These are phyloP conservation scores for Pythium guiyangense DNA, from an alignment of 352 stramenopile genomes.

Conservation along the genomic window DNA sequence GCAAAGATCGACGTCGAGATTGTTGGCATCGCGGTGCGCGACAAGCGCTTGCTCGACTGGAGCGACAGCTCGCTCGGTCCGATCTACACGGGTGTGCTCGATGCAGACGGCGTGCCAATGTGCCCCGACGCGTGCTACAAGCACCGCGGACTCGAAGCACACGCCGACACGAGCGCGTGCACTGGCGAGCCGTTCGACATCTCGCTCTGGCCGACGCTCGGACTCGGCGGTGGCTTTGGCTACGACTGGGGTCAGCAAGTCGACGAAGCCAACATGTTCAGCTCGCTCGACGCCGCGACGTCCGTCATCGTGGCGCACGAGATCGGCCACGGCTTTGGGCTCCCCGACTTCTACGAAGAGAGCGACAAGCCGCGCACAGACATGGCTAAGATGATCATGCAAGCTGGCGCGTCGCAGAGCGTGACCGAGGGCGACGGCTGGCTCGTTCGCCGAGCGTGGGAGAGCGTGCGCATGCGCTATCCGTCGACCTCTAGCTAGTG, in stretches of 20 bases:
- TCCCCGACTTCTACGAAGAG: too few relatives aligned
- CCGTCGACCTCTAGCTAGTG: slow-evolving; percentile 12
- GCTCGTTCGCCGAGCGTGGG: slow-evolving; percentile 17
- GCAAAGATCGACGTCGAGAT: slow-evolving; percentile 33
- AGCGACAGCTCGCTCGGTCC: slow-evolving; percentile 30
- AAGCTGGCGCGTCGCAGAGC: slow-evolving; percentile 16
- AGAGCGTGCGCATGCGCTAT: slow-evolving; percentile 15
- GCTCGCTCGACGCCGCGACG: slow-evolving; percentile 20
- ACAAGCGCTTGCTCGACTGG: slow-evolving; percentile 36
- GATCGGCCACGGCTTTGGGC: slow-evolving; percentile 25
- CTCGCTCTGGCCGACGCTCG: slow-evolving; percentile 38
- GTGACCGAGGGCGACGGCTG: slow-evolving; percentile 20
- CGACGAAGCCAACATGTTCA: slow-evolving; percentile 27
- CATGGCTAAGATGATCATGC: slow-evolving; percentile 21
- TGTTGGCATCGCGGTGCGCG: slow-evolving; percentile 31
- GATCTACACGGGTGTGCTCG: slow-evolving; percentile 25
- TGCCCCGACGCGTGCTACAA: slow-evolving; percentile 34
- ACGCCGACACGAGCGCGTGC: slow-evolving; percentile 28
- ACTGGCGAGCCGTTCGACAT: slow-evolving; percentile 37
- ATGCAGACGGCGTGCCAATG: slow-evolving; percentile 20
- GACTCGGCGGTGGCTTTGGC: slow-evolving; percentile 22
- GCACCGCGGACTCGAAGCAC: slow-evolving; percentile 26
- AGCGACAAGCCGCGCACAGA: slow-evolving; percentile 11
- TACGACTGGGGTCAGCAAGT: slow-evolving; percentile 30
- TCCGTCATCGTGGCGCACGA: slow-evolving; percentile 35